Conservation (phyloP, 306 rosid genomes). For the Citrullus mucosospermus region DNA sequence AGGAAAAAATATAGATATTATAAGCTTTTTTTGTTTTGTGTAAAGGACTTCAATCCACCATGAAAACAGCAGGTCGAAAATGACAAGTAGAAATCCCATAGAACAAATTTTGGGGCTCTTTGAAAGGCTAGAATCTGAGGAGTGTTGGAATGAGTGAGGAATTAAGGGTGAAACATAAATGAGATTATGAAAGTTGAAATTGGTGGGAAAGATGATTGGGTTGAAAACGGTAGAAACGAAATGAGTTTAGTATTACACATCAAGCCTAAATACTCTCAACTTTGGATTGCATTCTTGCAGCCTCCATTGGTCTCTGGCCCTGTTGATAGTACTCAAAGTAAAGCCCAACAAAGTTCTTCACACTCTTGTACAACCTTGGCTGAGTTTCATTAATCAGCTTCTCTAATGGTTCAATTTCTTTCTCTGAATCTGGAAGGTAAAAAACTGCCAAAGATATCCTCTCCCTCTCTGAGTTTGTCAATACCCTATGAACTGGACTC, state of each 20-base stretch:
- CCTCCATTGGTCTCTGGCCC: constrained; percentile 50
- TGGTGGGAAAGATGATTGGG: too few species aligned
- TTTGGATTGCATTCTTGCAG: constrained; percentile 14
- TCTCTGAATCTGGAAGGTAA: constrained; percentile 28
- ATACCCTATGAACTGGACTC: constrained; percentile 61
- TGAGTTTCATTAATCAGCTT: constrained; percentile 28
- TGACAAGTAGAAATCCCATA: background rate
- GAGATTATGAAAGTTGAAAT: too few species aligned
- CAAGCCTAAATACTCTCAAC: too few species aligned
- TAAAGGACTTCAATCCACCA: too few species aligned
- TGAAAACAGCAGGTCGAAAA: too few species aligned
- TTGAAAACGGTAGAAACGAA: too few species aligned
- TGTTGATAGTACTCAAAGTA: constrained; percentile 48
- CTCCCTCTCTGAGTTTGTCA: constrained; percentile 36
- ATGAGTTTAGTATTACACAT: too few species aligned
- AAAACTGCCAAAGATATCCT: constrained; percentile 48
- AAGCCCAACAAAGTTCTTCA: constrained; percentile 26
- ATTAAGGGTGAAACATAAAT: too few species aligned
- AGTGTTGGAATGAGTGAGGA: too few species aligned
- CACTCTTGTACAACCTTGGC: constrained; percentile 32
- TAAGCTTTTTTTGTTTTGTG: too few species aligned
- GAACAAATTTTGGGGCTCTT: background rate
- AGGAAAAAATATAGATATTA: too few species aligned
- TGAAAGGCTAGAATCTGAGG: too few species aligned
- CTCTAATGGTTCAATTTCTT: constrained; percentile 42